A percentile compares a stretch with the other conserved stretches of the same genome.
These are phyloP conservation scores for Pseudomassariella vexata DNA, from an alignment of 2,329 filamentous ascomycete genomes.

Conservation along the genomic window DNA sequence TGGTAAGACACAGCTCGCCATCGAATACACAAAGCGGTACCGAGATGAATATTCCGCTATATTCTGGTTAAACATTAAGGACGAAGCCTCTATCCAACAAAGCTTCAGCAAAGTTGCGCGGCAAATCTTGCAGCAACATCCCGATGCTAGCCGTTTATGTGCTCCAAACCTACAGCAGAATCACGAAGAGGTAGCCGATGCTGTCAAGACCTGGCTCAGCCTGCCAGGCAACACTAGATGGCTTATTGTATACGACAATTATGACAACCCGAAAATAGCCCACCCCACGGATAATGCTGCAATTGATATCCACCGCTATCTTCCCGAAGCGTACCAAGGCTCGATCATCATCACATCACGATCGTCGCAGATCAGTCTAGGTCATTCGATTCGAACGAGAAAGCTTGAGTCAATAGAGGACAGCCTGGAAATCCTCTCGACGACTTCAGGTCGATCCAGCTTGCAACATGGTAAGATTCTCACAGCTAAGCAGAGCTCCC, in stretches of 20 bases:
- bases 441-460: constrained; percentile 17
- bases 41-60: constrained; percentile 8
- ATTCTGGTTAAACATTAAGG: constrained; percentile 13
- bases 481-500: constrained; percentile 2
- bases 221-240: constrained; percentile 26
- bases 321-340: constrained; percentile 29
- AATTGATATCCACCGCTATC: constrained; percentile 25
- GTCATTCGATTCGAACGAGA: constrained; percentile 22
- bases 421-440: constrained; percentile 24
- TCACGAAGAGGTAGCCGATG: constrained; percentile 18
- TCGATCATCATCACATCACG: constrained; percentile 35
- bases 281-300: constrained; percentile 10
- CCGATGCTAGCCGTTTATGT: constrained; percentile 5
- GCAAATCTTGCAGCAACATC: constrained; percentile 12
- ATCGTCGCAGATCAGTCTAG: constrained; percentile 24
- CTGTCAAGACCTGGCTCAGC: constrained; percentile 32
- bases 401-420: constrained; percentile 26
- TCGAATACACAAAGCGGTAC: constrained; percentile 11
- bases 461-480: constrained; percentile 19
- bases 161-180: constrained; percentile 5
- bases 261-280: constrained; percentile 28
- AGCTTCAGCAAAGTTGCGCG: constrained; percentile 10
- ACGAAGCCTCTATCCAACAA: constrained; percentile 8
- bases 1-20: constrained; percentile 13
- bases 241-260: constrained; percentile 36